These are phyloP conservation scores for Gentiana straminea DNA, from an alignment of 257 asterid genomes.

Conservation along the genomic window DNA sequence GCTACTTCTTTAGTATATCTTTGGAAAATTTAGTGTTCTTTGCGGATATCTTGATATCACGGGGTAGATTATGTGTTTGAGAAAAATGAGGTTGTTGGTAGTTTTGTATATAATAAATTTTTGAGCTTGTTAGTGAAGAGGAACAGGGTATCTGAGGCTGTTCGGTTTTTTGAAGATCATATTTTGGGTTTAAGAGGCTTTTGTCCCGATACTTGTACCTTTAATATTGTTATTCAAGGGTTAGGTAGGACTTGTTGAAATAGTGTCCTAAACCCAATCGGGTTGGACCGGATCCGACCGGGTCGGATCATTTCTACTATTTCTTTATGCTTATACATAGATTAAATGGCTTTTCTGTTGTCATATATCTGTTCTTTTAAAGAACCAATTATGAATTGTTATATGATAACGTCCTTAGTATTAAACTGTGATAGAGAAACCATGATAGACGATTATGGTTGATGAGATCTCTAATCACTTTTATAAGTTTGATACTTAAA, in stretches of 20 bases:
- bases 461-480: no score
- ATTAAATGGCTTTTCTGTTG: no score
- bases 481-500: no score
- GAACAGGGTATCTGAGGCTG: constrained; percentile 54
- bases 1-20: constrained; percentile 38
- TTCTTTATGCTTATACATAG: no score
- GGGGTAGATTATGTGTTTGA: constrained; percentile 32
- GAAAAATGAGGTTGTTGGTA: constrained; percentile 30
- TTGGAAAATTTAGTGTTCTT: constrained; percentile 39
- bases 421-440: no score
- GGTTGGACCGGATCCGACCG: no score
- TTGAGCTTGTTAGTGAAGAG: constrained; percentile 46
- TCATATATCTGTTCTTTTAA: no score
- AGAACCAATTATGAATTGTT: no score
- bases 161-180: constrained; percentile 44
- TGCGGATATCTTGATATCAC: constrained; percentile 55
- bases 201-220: constrained; percentile 50
- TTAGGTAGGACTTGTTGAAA: constrained; percentile 23
- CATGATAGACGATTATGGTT: no score
- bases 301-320: no score
- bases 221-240: constrained; percentile 72
- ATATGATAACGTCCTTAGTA: no score
- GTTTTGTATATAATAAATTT: constrained; percentile 52
- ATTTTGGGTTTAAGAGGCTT: constrained; percentile 45
- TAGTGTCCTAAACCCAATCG: no score